Base-by-base conservation (phyloP, 352 stramenopile species). In the Globisporangium nunn region DNA sequence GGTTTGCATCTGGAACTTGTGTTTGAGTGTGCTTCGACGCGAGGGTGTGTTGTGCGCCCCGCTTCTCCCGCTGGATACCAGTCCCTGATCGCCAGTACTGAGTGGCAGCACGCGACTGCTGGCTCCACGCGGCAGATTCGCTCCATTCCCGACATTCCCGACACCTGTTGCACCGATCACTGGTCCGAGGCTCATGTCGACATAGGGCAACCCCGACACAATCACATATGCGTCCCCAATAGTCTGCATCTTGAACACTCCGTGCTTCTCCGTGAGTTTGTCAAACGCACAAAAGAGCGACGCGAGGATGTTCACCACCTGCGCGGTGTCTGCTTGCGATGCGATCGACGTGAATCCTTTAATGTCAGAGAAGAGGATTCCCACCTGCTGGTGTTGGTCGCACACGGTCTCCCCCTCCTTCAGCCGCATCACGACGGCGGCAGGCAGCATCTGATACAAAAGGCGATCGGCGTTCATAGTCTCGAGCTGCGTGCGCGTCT, bases 171-270 rank as follows among this genome's bases (percentile, higher is more conserved):
- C 53, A 1, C 74, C 65, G 17, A 87, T n/a, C 0, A 80, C 69
- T 0, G 76, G 78, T 0, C 75, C 78, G 3, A 91, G 70, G 62
- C 80, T 94, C 80, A 94, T 91, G 52, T 92, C 81, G 7, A 89
- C 76, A 45, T 94, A 95, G 5, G 89, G 88, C 15, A 93, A 60
- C 2, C 86, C 87, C 3, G 81, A 93, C 2, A 92, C 79, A 41
- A 92, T 96, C 56, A 98, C 83, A 64, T 96, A 96, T n/a, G 87
- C 87, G 68, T 98, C 91, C 12, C 91, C 88, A 35, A 97, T 97
- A 0, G 85, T 96, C 63, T 98, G 87, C 70, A 97, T 91, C 67
- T 97, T 98, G 56, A 96, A 96, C 35, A 97, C 87, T 37, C 87
- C 81, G 63, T 97, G 85, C 65, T 97, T 95, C 44, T 93, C 80